Conservation (phyloP, 129 eudicot species). For the Pulicaria dysenterica region DNA sequence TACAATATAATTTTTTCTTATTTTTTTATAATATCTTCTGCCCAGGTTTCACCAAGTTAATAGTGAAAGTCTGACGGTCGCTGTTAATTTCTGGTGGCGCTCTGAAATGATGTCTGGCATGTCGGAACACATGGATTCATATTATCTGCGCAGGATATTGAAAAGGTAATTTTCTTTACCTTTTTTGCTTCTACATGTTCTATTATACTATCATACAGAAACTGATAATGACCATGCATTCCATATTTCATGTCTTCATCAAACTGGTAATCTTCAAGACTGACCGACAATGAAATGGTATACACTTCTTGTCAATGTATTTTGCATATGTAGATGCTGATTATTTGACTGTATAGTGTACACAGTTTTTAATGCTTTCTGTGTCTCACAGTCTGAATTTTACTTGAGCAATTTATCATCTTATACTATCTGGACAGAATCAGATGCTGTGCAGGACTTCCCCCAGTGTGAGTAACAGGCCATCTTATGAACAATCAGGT, state of each 20-base stretch:
- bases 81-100: conserved; percentile 96
- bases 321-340: conserved; percentile 11
- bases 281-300: conserved; percentile 92
- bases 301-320: conserved; percentile 22
- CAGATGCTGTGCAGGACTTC: conserved; percentile 56
- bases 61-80: conserved; percentile 81
- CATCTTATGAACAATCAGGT: conserved; percentile 54
- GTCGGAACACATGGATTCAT: conserved; percentile 93
- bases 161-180: conserved; percentile 54
- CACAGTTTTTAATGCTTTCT: conserved; percentile 3
- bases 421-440: conserved; percentile 69
- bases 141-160: conserved; percentile 82
- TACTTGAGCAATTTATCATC: conserved; percentile 13
- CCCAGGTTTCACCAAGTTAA: conserved; percentile 97
- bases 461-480: conserved; percentile 29
- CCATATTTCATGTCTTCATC: conserved; percentile 35
- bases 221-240: conserved; percentile 29
- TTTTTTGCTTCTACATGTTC: background rate
- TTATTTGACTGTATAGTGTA: background rate
- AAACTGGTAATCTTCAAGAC: conserved; percentile 43
- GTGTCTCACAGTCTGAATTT: background rate
- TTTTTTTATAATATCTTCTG: conserved; percentile 3
- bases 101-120: conserved; percentile 73
- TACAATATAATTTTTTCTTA: background rate
- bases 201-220: conserved; percentile 3